Conservation (phyloP, 2,329 filamentous ascomycete genomes). For the Rachicladosporium sp. region DNA sequence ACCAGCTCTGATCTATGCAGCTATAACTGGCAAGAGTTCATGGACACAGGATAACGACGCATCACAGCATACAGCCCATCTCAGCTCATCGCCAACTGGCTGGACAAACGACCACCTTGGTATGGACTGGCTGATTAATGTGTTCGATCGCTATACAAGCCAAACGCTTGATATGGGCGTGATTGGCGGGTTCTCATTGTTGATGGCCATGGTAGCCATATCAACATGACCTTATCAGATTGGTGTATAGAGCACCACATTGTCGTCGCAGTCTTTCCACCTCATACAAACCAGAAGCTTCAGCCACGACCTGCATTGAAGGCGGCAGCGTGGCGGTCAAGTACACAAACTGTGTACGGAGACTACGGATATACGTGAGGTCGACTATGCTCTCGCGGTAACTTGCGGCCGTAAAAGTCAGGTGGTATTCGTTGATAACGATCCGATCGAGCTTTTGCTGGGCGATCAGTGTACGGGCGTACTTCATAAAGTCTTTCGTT, state of each 20-base stretch:
- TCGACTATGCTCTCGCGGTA: too few relatives aligned
- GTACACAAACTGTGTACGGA: neutral
- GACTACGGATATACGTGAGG: neutral
- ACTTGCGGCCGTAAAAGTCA: too few relatives aligned
- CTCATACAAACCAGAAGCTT: constrained; percentile 4
- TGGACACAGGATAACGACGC: constrained; percentile 10
- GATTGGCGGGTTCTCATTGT: constrained; percentile 9
- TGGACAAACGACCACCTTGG: constrained; percentile 12
- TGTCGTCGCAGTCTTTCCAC: constrained; percentile 1
- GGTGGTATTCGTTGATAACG: too few relatives aligned
- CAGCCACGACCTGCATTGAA: constrained; percentile 12
- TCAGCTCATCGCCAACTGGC: constrained; percentile 8
- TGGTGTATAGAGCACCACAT: constrained; percentile 2
- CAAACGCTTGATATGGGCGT: constrained; percentile 8
- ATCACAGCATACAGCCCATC: constrained; percentile 4
- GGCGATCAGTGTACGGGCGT: constrained; percentile 1
- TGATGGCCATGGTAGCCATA: constrained; percentile 7
- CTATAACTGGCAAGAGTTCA: constrained; percentile 5
- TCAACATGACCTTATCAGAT: constrained; percentile 6
- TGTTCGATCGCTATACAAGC: constrained; percentile 7
- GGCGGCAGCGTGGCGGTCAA: too few relatives aligned
- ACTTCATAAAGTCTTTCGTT: constrained; percentile 11
- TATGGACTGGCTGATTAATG: constrained; percentile 6
- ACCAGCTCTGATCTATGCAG: constrained; percentile 10
- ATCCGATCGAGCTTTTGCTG: constrained; percentile 8